Conservation (phyloP, 495 filamentous ascomycete genomes). For the Oidiodendron maius region DNA sequence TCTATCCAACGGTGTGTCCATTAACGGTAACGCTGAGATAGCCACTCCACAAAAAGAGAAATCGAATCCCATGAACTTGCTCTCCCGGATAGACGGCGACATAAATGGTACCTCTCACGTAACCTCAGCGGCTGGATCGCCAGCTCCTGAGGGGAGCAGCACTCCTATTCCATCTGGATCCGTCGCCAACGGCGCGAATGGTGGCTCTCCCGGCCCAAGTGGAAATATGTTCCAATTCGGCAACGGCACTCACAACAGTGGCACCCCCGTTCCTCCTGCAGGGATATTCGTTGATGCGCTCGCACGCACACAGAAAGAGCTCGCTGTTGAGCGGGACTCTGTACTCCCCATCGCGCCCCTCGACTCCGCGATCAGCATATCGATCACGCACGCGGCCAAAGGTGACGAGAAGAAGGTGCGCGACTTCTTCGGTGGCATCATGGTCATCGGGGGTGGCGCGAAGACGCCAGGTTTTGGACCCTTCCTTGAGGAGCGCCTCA, state of each 20-base stretch:
- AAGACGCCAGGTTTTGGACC: constrained; percentile 69
- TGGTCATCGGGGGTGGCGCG: constrained; percentile 88
- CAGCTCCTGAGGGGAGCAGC: constrained; percentile 67
- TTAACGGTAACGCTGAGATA: constrained; percentile 26
- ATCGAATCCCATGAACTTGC: constrained; percentile 46
- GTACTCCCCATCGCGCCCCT: constrained; percentile 77
- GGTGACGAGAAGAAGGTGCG: constrained; percentile 87
- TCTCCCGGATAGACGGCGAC: constrained; percentile 43
- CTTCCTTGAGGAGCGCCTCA: constrained; percentile 76
- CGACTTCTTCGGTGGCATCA: constrained; percentile 89
- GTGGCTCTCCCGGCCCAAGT: constrained; percentile 37
- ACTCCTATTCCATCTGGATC: constrained; percentile 58
- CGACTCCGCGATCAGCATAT: constrained; percentile 82
- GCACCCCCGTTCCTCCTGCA: constrained; percentile 20
- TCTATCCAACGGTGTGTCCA: constrained; percentile 9
- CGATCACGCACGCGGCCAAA: constrained; percentile 78
- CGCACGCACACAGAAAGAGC: constrained; percentile 39
- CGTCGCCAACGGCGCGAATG: constrained; percentile 38
- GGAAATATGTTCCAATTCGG: constrained; percentile 20
- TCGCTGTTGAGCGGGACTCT: constrained; percentile 67
- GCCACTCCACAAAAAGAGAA: constrained; percentile 49
- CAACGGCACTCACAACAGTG: constrained; percentile 24
- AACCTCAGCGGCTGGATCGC: constrained; percentile 81
- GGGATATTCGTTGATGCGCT: constrained; percentile 24
- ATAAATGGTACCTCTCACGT: constrained; percentile 61